Evolutionary conservation across 352 stramenopile species (phyloP), one percentile per base, ranked within the genome.

Genomic region (Globisporangium middletonii): DNA sequence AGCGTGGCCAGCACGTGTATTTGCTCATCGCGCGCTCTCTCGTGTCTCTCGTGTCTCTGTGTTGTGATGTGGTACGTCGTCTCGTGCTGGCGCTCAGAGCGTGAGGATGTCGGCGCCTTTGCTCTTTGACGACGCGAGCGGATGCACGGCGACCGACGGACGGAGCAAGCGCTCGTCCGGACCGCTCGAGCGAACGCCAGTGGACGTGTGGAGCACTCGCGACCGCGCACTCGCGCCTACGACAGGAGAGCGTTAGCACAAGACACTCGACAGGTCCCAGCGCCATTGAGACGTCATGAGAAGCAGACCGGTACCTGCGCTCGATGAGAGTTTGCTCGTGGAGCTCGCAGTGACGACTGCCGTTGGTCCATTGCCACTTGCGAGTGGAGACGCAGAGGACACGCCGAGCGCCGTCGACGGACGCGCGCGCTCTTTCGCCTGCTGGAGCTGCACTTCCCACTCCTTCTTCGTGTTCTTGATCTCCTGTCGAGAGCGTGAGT

Each of bases 401-500:
- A 80, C 54, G 15, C 77, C 80, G 16, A 87, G 64, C 3, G 80
- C 76, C 7, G 80, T 90, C 41, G 80, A 74, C 35, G 80, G 80
- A 3, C 80, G 70, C 28, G 68, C 58, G 27, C 55, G 58, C 41
- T 87, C 54, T 65, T 85, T 83, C 12, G 75, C 74, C 43, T 67
- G 63, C 49, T 83, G 64, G 27, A 87, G 83, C 16, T 83, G 64
- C 19, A 79, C 53, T 55, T 89, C 77, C 81, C 78, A 91, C 37
- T 89, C 81, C 27, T 81, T 86, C 56, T 89, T 88, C 28, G 81
- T 89, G 68, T 72, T 88, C 50, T 87, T 91, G 61, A 90, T 90
- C 48, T 85, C 80, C 71, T 83, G 19, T 15, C 13, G 38, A 38
- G 35, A 50, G 23, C 23, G 23, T 23, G 23, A 23, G 23, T 23